Percentiles rank a stretch among this genome's conserved stretches.
phyloP scores from a whole-genome alignment of 305 asterid species.

The Fraxinus velutina region DNA sequence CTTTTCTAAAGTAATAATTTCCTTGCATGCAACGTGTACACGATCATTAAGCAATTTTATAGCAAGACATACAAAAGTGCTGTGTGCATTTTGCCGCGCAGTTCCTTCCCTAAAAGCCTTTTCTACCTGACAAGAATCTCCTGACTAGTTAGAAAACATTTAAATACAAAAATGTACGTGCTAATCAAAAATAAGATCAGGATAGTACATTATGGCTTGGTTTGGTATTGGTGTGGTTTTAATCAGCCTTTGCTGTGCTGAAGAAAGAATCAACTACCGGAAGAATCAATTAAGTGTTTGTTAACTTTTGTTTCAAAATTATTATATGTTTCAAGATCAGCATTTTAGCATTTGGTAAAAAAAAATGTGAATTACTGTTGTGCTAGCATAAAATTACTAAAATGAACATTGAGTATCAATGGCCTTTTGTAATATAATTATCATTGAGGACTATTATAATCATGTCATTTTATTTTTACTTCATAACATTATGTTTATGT shows the following conservation, averaged over 20 bases:
- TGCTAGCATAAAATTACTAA: neutral
- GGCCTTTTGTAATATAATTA: neutral
- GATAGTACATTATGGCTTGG: neutral
- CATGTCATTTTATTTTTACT: neutral
- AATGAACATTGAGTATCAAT: neutral
- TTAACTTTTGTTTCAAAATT: neutral
- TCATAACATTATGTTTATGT: neutral
- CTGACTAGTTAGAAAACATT: constrained; percentile 23
- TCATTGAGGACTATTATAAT: neutral
- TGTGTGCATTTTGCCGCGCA: constrained; percentile 97
- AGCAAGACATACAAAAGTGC: constrained; percentile 92
- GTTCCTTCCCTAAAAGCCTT: constrained; percentile 99
- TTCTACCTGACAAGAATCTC: constrained; percentile 62
- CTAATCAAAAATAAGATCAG: neutral
- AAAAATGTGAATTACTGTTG: neutral
- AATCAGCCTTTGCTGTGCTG: neutral
- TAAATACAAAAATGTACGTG: neutral
- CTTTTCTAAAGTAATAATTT: constrained; percentile 83
- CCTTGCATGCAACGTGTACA: constrained; percentile 92
- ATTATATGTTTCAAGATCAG: neutral
- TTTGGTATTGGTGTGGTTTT: neutral
- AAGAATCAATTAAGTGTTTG: neutral
- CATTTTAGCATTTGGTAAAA: neutral
- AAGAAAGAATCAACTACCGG: neutral
- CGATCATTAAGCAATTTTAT: constrained; percentile 86